These are phyloP conservation scores for Dendryphion nanum DNA, from an alignment of 2,329 filamentous ascomycete species.

Conservation along the genomic window DNA sequence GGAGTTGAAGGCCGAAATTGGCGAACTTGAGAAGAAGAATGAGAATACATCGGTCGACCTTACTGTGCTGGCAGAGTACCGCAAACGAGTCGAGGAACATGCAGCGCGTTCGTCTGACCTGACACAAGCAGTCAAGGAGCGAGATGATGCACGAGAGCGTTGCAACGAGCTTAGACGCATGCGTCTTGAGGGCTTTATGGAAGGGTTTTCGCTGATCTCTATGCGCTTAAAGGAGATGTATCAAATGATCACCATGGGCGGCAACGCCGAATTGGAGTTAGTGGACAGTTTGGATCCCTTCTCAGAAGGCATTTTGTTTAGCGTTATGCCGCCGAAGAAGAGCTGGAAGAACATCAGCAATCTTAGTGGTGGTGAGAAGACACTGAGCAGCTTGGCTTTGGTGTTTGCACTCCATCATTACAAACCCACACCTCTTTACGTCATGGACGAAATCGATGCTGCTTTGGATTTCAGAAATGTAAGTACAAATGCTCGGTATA, in stretches of 20 bases:
- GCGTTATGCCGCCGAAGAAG: constrained; percentile 99
- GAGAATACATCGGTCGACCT: constrained; percentile 87
- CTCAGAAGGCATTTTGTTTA: constrained; percentile 94
- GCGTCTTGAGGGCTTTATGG: constrained; percentile 96
- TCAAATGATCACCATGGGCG: constrained; percentile 99
- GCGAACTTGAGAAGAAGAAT: constrained; percentile 69
- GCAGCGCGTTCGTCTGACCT: constrained; percentile 80
- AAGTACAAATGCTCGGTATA: constrained; percentile 47
- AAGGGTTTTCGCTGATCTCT: constrained; percentile 92
- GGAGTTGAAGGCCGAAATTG: constrained; percentile 63
- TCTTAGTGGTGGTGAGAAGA: constrained; percentile 95
- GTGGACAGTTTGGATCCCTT: constrained; percentile 96
- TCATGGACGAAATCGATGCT: constrained; percentile 99
- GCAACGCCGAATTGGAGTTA: constrained; percentile 94
- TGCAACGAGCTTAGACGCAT: constrained; percentile 89
- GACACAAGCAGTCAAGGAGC: constrained; percentile 69
- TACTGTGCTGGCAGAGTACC: constrained; percentile 83
- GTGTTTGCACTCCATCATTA: constrained; percentile 99
- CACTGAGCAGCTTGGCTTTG: constrained; percentile 83
- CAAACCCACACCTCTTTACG: constrained; percentile 94
- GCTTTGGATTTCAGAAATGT: constrained; percentile 97
- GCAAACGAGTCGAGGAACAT: constrained; percentile 80
- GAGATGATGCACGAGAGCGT: constrained; percentile 86
- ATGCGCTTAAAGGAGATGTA: constrained; percentile 98
- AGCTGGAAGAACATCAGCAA: constrained; percentile 99